Base-by-base conservation (phyloP, 306 rosid genomes). In the Cajanus cajan region DNA sequence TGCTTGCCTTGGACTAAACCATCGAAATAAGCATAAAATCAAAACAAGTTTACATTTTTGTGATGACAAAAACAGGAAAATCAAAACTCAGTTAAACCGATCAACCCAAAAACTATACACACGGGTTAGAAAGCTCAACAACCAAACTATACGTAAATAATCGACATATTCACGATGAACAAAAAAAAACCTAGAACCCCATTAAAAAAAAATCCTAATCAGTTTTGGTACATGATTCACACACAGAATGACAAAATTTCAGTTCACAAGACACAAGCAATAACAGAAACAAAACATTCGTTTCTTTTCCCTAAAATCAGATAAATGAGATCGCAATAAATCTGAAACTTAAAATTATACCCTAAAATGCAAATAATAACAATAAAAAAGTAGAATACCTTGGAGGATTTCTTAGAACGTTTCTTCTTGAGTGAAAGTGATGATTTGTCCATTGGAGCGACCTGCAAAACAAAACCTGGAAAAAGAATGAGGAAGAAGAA, bases 371-470 rank as follows among this genome's bases (percentile, higher is more conserved):
- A 68, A 43, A n/a, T 11, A 73, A 45, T 7, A 57, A 34, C 28
- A 2, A 40, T n/a, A 76, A 25, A 28, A 28, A 71, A 39, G 14
- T 68, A 57, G 28, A 41, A 40, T 84, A 95, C 98, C 98, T 95
- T 82, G 4, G 88, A 84, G 39, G 91, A 85, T 51, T 67, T 62
- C 88, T 87, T 92, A 64, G 93, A 84, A 68, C 88, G 91, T 62
- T 89, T 89, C 83, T 58, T 91, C 68, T 84, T 89, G 33, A 51
- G 88, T 59, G 97, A 90, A 83, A 88, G 68, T 67, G 97, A 88
- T 40, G 96, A 83, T 85, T 91, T 91, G 73, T 90, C 96, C 99
- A 95, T 95, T 81, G 16, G 80, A 74, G 22, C 45, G 21, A 76
- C 85, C 97, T 83, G 97, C 87, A 82, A 88, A 80, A 85, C 73